Evolutionary conservation across 1,284 basidiomycete genomes (phyloP).

Genomic region (Apiotrichum sp.): DNA sequence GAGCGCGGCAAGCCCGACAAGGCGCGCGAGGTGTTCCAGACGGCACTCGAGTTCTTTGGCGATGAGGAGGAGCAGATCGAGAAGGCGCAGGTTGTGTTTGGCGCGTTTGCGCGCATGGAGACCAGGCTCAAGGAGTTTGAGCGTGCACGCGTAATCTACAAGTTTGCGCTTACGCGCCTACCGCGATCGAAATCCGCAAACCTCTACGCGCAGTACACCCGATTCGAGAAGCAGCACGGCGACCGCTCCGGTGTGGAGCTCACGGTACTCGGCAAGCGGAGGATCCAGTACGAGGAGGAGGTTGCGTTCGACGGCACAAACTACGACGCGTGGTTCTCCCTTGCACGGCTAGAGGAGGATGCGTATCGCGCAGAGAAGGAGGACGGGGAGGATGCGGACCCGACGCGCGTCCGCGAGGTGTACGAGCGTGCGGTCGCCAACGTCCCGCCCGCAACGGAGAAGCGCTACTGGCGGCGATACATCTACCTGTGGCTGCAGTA

Average conservation of each 20-base stretch:
- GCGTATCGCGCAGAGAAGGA: constrained; percentile 68
- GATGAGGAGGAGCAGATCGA: constrained; percentile 96
- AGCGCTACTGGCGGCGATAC: constrained; percentile 81
- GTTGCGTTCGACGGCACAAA: constrained; percentile 78
- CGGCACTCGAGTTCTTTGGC: constrained; percentile 92
- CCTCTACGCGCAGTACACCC: constrained; percentile 81
- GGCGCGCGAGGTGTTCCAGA: constrained; percentile 92
- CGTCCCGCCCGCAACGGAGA: constrained; percentile 66
- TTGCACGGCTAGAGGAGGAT: constrained; percentile 85
- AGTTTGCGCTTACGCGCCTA: constrained; percentile 90
- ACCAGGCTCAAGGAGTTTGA: constrained; percentile 92
- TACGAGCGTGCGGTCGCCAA: constrained; percentile 97
- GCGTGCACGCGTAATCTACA: constrained; percentile 93
- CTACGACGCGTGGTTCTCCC: constrained; percentile 99
- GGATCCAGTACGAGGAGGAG: constrained; percentile 97
- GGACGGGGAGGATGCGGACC: constrained; percentile 59
- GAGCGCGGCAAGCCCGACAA: constrained; percentile 81
- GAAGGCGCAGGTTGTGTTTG: constrained; percentile 87
- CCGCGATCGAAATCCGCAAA: constrained; percentile 80
- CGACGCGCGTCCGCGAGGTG: constrained; percentile 72
- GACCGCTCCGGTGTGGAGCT: constrained; percentile 79
- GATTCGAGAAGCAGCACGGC: constrained; percentile 98
- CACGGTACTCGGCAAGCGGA: constrained; percentile 90
- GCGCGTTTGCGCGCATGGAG: constrained; percentile 97
- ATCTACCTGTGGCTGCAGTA: constrained; percentile 88